A percentile compares a stretch with the other conserved stretches of the same genome.
Evolutionary conservation across 768 basidiomycete species (phyloP).

Genomic region (Amanita thiersii): DNA sequence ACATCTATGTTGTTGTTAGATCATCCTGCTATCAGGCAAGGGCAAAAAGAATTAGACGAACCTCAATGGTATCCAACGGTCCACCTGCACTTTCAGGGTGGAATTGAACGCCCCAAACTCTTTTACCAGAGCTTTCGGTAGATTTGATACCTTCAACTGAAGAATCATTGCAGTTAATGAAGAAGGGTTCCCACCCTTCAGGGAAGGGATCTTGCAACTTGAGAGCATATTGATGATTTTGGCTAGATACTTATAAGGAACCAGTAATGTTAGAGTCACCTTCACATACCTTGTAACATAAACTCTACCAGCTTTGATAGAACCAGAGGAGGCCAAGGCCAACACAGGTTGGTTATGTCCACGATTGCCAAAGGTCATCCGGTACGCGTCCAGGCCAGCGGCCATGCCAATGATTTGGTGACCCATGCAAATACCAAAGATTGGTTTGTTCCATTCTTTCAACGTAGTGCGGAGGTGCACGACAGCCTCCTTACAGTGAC

Average conservation of each 20-base stretch:
- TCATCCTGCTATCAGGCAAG: neutral
- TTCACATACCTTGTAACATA: conserved; percentile 84
- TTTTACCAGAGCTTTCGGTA: conserved; percentile 79
- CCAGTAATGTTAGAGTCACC: neutral
- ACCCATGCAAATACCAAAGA: conserved; percentile 99
- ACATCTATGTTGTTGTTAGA: conserved; percentile 3
- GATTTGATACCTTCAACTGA: conserved; percentile 99
- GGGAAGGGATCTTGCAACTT: conserved; percentile 94
- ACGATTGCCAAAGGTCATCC: conserved; percentile 99
- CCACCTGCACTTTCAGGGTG: conserved; percentile 98
- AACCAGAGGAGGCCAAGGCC: conserved; percentile 87
- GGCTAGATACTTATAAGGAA: conserved; percentile 32
- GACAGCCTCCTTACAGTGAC: conserved; percentile 80
- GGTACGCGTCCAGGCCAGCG: conserved; percentile 91
- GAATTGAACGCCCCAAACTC: conserved; percentile 98
- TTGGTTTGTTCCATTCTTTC: conserved; percentile 83
- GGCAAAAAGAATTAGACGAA: conserved; percentile 26
- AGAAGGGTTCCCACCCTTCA: conserved; percentile 95
- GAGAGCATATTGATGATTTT: conserved; percentile 99
- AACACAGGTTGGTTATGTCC: conserved; percentile 99
- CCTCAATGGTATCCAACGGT: conserved; percentile 98
- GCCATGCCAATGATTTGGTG: conserved; percentile 98
- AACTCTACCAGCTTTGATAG: conserved; percentile 91
- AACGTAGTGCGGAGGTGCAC: conserved; percentile 75
- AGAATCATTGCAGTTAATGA: conserved; percentile 99